A percentile compares a stretch with the other conserved stretches of the same genome.
Evolutionary conservation across 768 basidiomycete genomes (phyloP).

Genomic region (Lyophyllum atratum): DNA sequence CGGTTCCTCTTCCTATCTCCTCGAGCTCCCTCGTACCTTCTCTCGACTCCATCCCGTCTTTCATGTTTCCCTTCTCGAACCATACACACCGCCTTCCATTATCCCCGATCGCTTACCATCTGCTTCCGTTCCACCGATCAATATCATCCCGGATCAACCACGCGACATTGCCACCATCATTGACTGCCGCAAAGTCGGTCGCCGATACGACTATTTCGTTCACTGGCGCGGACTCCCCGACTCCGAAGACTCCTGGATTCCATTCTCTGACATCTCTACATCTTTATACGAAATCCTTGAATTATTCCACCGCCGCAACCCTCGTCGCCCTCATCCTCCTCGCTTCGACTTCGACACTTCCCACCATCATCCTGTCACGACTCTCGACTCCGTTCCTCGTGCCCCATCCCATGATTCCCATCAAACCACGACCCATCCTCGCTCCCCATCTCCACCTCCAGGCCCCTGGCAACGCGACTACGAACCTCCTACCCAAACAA

Average conservation of each 20-base stretch:
- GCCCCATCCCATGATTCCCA: too few species aligned
- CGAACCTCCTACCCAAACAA: constrained; percentile 21
- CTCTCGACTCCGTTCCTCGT: too few species aligned
- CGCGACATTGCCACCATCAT: too few species aligned
- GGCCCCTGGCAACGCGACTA: constrained; percentile 12
- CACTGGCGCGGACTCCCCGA: constrained; percentile 21
- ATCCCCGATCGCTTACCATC: too few species aligned
- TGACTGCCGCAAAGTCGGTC: too few species aligned
- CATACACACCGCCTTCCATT: constrained; percentile 28
- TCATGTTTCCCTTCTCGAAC: too few species aligned
- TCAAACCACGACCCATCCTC: not conserved
- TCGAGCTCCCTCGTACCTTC: too few species aligned
- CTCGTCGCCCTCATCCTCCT: constrained; percentile 29
- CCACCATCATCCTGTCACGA: not conserved
- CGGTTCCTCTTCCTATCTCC: too few species aligned
- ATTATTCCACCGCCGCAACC: constrained; percentile 34
- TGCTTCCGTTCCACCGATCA: too few species aligned
- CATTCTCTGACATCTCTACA: constrained; percentile 34
- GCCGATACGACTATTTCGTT: too few species aligned
- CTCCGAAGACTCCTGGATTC: constrained; percentile 36
- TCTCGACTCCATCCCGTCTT: too few species aligned
- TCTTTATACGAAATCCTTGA: constrained; percentile 30
- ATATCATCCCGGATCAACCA: too few species aligned
- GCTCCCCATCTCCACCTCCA: constrained; percentile 10
- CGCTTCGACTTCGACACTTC: constrained; percentile 14